Evolutionary conservation across 2,329 filamentous ascomycete genomes (phyloP).

Genomic region (Trichoderma atrobrunneum): DNA sequence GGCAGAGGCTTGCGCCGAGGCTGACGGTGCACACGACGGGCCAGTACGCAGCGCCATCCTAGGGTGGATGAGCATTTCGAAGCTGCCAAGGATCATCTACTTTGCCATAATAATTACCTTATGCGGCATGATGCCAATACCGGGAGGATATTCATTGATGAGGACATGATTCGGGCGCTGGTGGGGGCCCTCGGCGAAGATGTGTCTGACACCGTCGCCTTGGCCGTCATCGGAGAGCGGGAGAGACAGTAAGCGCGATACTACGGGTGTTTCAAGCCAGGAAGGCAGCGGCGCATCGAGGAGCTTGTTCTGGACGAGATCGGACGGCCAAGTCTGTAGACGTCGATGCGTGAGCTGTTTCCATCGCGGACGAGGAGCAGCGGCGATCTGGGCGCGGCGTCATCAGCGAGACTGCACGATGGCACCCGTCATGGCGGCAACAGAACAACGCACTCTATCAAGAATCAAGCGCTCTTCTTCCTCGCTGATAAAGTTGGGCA

Average conservation of each 20-base stretch:
- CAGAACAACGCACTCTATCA: conserved; percentile 55
- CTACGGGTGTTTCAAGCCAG: conserved; percentile 71
- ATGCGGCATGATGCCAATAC: conserved; percentile 95
- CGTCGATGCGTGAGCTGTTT: conserved; percentile 83
- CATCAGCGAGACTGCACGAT: conserved; percentile 7
- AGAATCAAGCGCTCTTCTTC: conserved; percentile 72
- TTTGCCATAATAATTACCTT: conserved; percentile 50
- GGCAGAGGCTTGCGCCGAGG: conserved; percentile 71
- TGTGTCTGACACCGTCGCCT: conserved; percentile 30
- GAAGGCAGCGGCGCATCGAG: conserved; percentile 69
- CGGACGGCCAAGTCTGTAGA: conserved; percentile 85
- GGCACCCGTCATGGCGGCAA: background rate
- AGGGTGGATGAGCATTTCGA: conserved; percentile 34
- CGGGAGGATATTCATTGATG: conserved; percentile 85
- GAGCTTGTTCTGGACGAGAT: conserved; percentile 74
- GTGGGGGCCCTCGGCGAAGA: conserved; percentile 68
- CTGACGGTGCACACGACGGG: conserved; percentile 89
- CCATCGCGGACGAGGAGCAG: conserved; percentile 75
- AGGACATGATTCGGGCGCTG: conserved; percentile 81
- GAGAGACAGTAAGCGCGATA: conserved; percentile 58
- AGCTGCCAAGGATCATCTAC: conserved; percentile 8
- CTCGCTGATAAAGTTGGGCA: conserved; percentile 75
- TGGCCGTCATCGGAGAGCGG: conserved; percentile 33
- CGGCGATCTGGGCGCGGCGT: conserved; percentile 46
- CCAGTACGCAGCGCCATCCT: conserved; percentile 81